These are phyloP conservation scores for Pseudohyphozyma bogoriensis DNA, from an alignment of 768 basidiomycete genomes.

Conservation along the genomic window DNA sequence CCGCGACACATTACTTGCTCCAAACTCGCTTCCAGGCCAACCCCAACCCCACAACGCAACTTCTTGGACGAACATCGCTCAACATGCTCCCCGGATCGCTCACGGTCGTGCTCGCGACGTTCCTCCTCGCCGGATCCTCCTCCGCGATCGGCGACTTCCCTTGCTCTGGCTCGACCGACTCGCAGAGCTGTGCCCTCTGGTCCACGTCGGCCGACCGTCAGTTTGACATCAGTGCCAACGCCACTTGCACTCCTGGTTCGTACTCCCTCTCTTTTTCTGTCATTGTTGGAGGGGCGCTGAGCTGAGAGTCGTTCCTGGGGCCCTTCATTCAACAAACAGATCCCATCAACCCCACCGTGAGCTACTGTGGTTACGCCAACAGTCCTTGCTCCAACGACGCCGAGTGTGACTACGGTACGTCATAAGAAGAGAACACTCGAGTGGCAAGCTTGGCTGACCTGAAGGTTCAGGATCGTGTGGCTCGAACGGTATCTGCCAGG, in stretches of 20 bases:
- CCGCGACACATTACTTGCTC: too few species aligned
- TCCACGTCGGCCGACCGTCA: constrained; percentile 9
- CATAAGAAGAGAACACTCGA: neutral
- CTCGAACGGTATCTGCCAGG: constrained; percentile 10
- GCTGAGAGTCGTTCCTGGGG: neutral
- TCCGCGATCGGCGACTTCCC: constrained; percentile 28
- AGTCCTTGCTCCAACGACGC: constrained; percentile 14
- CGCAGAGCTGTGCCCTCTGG: constrained; percentile 21
- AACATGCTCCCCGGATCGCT: too few species aligned
- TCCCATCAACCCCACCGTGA: constrained; percentile 22
- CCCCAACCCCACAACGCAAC: too few species aligned
- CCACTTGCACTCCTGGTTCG: constrained; percentile 22
- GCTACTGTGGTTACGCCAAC: constrained; percentile 29
- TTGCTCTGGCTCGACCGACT: constrained; percentile 17
- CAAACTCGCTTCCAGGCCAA: too few species aligned
- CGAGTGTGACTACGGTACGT: constrained; percentile 31
- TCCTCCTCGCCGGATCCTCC: constrained; percentile 12
- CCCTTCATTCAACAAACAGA: constrained; percentile 2
- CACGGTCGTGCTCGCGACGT: neutral
- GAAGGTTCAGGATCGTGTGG: constrained; percentile 17
- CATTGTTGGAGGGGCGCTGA: neutral
- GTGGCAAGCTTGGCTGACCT: neutral
- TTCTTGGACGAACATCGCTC: too few species aligned
- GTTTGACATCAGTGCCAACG: constrained; percentile 16
- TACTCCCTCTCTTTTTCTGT: neutral